Conservation (phyloP, 331 rosid species). For the Spiraea crenata region DNA sequence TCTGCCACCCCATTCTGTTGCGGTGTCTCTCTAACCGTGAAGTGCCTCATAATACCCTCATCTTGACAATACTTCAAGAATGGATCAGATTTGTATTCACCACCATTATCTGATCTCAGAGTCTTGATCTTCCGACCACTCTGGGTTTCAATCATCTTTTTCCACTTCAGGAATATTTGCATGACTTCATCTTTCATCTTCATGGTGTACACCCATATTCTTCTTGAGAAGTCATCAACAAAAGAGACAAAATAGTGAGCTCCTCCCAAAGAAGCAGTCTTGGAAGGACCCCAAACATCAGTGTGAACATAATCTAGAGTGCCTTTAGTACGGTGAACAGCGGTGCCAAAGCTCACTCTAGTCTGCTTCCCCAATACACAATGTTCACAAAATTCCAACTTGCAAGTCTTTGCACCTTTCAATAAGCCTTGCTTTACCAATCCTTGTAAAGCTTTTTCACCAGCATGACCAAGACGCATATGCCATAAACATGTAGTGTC, state of each 20-base stretch:
- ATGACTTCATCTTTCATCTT: neutral
- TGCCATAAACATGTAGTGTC: too few relatives aligned
- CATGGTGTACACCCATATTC: neutral
- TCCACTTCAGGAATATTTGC: neutral
- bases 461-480: too few relatives aligned
- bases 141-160: neutral
- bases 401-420: too few relatives aligned
- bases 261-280: neutral
- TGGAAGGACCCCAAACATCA: neutral
- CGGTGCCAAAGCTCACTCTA: neutral
- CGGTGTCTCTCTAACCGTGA: neutral
- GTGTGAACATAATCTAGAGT: neutral
- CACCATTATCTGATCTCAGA: slow-evolving; percentile 8
- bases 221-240: neutral
- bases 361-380: too few relatives aligned
- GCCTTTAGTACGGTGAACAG: neutral
- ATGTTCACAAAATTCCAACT: too few relatives aligned
- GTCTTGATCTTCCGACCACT: slow-evolving; percentile 9
- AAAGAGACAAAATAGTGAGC: neutral
- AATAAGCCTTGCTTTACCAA: too few relatives aligned
- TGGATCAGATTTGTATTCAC: neutral
- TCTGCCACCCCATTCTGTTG: neutral
- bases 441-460: too few relatives aligned
- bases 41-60: neutral
- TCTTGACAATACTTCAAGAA: neutral